Evolutionary conservation across 176 grass and related monocot genomes (phyloP), one percentile per base, ranked within the genome.

Genomic region (Tillandsia leiboldiana): DNA sequence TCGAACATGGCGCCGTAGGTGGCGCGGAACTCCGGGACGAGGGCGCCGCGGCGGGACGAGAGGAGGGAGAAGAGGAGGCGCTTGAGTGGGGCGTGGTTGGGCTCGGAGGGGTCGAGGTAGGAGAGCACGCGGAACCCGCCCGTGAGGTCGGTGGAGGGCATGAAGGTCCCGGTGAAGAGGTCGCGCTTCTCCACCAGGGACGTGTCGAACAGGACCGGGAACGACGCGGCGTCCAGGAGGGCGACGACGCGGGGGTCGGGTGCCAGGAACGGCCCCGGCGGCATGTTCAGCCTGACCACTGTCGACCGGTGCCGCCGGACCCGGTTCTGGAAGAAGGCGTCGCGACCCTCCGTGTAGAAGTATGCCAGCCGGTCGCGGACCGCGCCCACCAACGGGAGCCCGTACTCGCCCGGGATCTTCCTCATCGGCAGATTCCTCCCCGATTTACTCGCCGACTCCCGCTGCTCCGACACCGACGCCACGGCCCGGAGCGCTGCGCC

Each of bases 121-220:
- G 95, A 94, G 11, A 93, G 83, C 4, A 99, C 71, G 1, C 95
- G 87, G 79, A 82, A 86, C 33, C 90, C 90, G 12, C 95, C 95
- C n/a, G 90, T 99, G 76, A 99, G 75, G 2, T 93, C 82, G 62
- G 95, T 99, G 64, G 95, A 91, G 0, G 95, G 95, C 87, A 90
- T 99, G 84, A 82, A 99, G 57, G 95, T 99, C 56, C 95, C 95
- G n/a, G 90, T 99, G 79, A 99, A 99, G 22, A 99, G 82, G 74
- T 99, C 90, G 0, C 80, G 86, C 77, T 99, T 99, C 65, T 99
- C 95, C 15, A 99, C 95, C 2, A 94, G 87, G 8, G 74, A 77
- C 12, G 87, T 86, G 72, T 94, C 95, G 81, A 99, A 99, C 49
- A 99, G 95, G 8, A 90, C 87, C 0, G 87, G 95, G 74, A 99